Evolutionary conservation across 192 early-diverging fungal genomes (phyloP).

Genomic region (Gaertneriomyces sp.): DNA sequence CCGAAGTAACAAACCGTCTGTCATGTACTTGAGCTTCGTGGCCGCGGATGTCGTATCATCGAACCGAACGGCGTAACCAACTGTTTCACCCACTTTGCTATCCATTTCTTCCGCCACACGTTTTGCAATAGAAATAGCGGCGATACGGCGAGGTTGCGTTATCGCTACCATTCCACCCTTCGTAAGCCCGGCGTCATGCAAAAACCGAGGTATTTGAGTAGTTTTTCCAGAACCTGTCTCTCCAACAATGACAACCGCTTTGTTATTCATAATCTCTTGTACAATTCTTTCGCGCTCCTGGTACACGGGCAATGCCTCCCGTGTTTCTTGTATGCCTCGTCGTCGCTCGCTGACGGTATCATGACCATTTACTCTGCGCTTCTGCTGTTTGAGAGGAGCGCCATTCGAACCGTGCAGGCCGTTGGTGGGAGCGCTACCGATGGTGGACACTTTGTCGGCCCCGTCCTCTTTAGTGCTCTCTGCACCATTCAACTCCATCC

Average conservation of each 20-base stretch:
- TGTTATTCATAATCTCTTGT: constrained; percentile 33
- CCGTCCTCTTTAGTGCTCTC: too few relatives aligned
- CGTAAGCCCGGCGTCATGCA: constrained; percentile 62
- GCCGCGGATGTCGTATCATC: constrained; percentile 77
- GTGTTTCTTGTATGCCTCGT: neutral
- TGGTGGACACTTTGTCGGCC: too few relatives aligned
- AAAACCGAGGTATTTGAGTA: constrained; percentile 92
- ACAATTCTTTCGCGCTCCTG: constrained; percentile 42
- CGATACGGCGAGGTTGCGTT: constrained; percentile 56
- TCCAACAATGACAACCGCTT: constrained; percentile 68
- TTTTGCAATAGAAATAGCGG: constrained; percentile 55
- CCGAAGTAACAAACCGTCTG: constrained; percentile 92
- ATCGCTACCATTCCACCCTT: constrained; percentile 46
- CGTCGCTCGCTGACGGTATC: too few relatives aligned
- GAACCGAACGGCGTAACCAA: constrained; percentile 96
- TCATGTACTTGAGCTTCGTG: constrained; percentile 90
- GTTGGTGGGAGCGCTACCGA: too few relatives aligned
- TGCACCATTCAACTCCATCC: too few relatives aligned
- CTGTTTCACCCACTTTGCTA: constrained; percentile 48
- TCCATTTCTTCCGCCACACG: constrained; percentile 56
- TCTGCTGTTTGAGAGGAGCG: too few relatives aligned
- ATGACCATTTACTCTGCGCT: too few relatives aligned
- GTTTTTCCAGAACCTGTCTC: constrained; percentile 82
- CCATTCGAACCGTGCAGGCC: too few relatives aligned
- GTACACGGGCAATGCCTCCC: constrained; percentile 20